A percentile compares a stretch with the other conserved stretches of the same genome.
Conservation (phyloP, 2,329 filamentous ascomycete species). For the Penicillium sp. region DNA sequence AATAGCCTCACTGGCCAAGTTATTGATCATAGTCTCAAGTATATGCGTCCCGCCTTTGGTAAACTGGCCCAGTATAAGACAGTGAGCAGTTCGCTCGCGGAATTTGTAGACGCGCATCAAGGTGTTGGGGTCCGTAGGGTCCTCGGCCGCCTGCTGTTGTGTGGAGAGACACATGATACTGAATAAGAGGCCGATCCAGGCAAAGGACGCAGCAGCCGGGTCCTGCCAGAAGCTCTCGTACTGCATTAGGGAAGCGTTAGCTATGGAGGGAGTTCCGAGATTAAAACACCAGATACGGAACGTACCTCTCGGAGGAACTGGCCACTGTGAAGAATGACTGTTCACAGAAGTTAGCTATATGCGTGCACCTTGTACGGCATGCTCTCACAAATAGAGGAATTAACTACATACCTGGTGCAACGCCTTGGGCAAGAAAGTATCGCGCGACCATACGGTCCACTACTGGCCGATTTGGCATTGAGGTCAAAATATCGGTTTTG, state of each 20-base stretch:
- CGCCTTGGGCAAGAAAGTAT: constrained; percentile 1
- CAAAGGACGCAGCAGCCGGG: background rate
- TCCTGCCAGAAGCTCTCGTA: constrained; percentile 5
- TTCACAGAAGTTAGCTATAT: background rate
- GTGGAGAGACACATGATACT: constrained; percentile 3
- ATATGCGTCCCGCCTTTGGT: constrained; percentile 51
- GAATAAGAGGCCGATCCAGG: constrained; percentile 1
- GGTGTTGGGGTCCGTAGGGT: background rate
- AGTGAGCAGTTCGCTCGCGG: constrained; percentile 46
- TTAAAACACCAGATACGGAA: too few species aligned
- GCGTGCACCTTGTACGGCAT: background rate
- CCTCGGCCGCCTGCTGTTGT: constrained; percentile 4
- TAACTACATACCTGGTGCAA: background rate
- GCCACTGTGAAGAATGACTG: background rate
- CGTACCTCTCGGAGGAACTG: background rate
- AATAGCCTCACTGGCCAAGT: constrained; percentile 53
- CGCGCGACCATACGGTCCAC: constrained; percentile 15
- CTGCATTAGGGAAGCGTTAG: background rate
- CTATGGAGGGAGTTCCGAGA: background rate
- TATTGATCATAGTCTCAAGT: constrained; percentile 54
- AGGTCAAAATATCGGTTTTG: background rate
- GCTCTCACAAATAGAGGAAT: too few species aligned
- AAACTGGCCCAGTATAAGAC: constrained; percentile 52
- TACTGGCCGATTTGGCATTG: constrained; percentile 4
- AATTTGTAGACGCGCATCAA: constrained; percentile 14